Evolutionary conservation across 73 alveolate species (phyloP).

Genomic region (Symbiodinium natans): DNA sequence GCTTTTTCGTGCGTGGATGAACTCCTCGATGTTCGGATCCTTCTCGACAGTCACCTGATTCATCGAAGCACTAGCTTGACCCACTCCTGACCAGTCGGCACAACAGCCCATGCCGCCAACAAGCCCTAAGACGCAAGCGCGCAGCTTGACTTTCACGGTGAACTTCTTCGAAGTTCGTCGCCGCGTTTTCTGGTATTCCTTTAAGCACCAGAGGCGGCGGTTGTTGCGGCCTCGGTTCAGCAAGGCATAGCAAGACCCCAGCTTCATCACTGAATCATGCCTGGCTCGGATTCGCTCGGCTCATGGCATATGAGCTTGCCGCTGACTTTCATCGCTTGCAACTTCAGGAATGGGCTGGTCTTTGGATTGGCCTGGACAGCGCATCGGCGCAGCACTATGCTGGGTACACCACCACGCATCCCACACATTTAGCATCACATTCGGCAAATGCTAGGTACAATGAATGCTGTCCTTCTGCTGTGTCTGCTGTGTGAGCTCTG

Average conservation of each 20-base stretch:
- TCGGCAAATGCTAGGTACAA: not conserved
- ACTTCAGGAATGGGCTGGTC: not conserved
- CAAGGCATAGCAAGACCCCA: too few species aligned
- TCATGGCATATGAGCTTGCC: not conserved
- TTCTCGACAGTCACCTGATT: too few species aligned
- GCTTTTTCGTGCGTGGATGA: too few species aligned
- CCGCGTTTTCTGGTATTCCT: not conserved
- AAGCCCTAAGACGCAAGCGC: not conserved
- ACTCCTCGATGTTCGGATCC: too few species aligned
- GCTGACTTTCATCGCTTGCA: not conserved
- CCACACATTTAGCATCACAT: not conserved
- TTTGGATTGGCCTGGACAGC: not conserved
- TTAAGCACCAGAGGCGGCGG: constrained; percentile 23
- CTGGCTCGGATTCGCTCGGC: too few species aligned
- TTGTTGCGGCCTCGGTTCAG: constrained; percentile 17
- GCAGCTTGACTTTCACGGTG: not conserved
- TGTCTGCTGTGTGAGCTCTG: not conserved
- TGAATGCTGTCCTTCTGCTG: too few species aligned
- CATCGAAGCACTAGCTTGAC: too few species aligned
- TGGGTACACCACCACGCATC: too few species aligned
- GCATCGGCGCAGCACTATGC: not conserved
- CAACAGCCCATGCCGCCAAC: too few species aligned
- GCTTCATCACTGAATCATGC: too few species aligned
- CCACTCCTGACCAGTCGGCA: too few species aligned
- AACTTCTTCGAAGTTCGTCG: not conserved